Evolutionary conservation across 805 yeast species (phyloP), one percentile per base, ranked within the genome.

Genomic region (Nadsonia fulvescens): DNA sequence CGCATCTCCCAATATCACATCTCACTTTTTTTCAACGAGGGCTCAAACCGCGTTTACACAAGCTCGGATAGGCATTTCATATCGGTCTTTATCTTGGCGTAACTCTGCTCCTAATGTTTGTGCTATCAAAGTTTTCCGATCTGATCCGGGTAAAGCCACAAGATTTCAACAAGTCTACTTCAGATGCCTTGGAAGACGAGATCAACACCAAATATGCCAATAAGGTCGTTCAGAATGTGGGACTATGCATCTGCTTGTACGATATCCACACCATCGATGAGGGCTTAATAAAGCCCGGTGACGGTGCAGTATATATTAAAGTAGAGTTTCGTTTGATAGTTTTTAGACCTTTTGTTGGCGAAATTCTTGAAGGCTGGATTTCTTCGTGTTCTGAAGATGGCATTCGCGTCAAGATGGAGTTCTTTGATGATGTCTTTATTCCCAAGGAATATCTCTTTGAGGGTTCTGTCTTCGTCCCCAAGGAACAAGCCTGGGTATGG

Each of bases 401-500:
- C 3, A 68, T 89, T 33, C 75, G 78, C 46, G 58, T 78, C 19
- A 66, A 72, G 34, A 61, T 81, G 61, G 93, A 76, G 34, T 76
- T 89, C 47, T 89, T 89, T 45, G 82, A 82, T 47, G 95, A 89
- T 48, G 70, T 89, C 7, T 78, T 79, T 47, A 74, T 89, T 33
- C 96, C 96, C 5, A 72, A 72, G 38, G 59, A 70, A 27, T 62
- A 75, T 56, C 51, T 89, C 22, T 89, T 89, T 45, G 94, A 83
- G 42, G 64, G 65, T 18, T 68, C 81, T 46, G 62, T 55, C 32
- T 79, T 63, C 56, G 39, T 49, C 3, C 45, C 75, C 1, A 69
- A 63, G 21, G 98, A 89, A 35, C 78, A 74, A 44, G 93, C 94
- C 8, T 89, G 98, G 98, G 71, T 83, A 21, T 89, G 98, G 98